phyloP scores from a whole-genome alignment of 805 yeast genomes.

The Tetrapisispora fleetii region DNA sequence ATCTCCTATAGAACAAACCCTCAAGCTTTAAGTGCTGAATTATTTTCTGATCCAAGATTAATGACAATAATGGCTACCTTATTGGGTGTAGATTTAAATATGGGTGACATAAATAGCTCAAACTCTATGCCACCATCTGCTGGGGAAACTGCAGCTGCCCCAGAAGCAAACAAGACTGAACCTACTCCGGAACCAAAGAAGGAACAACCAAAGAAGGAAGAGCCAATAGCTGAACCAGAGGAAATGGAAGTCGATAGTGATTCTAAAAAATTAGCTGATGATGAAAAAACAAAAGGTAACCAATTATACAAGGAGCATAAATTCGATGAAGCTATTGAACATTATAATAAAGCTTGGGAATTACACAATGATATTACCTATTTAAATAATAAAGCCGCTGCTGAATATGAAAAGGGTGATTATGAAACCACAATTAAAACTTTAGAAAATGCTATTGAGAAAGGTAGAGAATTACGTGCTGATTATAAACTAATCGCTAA shows the following conservation, averaged over 20 bases:
- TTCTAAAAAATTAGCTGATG: conserved; percentile 47
- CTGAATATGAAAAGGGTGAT: conserved; percentile 93
- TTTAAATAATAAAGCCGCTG: conserved; percentile 94
- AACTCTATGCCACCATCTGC: conserved; percentile 20
- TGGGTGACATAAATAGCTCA: conserved; percentile 27
- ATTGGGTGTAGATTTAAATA: conserved; percentile 69
- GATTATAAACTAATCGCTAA: conserved; percentile 89
- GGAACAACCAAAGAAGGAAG: conserved; percentile 17
- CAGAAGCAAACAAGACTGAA: not conserved
- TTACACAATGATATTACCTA: conserved; percentile 77
- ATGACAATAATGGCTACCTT: conserved; percentile 81
- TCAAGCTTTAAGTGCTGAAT: conserved; percentile 54
- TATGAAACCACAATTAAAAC: conserved; percentile 76
- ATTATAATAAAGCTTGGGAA: conserved; percentile 82
- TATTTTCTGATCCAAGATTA: conserved; percentile 73
- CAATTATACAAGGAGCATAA: conserved; percentile 72
- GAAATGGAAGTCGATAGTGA: conserved; percentile 28
- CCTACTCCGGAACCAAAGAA: conserved; percentile 3
- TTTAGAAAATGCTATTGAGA: conserved; percentile 72
- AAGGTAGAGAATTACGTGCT: conserved; percentile 82
- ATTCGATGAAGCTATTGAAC: conserved; percentile 86
- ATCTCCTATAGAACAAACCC: conserved; percentile 59
- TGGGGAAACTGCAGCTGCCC: conserved; percentile 14
- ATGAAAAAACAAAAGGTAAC: conserved; percentile 78
- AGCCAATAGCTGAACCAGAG: conserved; percentile 28